Evolutionary conservation across 768 basidiomycete genomes (phyloP), one percentile per base, ranked within the genome.

Genomic region (Cystobasidium onofrii): DNA sequence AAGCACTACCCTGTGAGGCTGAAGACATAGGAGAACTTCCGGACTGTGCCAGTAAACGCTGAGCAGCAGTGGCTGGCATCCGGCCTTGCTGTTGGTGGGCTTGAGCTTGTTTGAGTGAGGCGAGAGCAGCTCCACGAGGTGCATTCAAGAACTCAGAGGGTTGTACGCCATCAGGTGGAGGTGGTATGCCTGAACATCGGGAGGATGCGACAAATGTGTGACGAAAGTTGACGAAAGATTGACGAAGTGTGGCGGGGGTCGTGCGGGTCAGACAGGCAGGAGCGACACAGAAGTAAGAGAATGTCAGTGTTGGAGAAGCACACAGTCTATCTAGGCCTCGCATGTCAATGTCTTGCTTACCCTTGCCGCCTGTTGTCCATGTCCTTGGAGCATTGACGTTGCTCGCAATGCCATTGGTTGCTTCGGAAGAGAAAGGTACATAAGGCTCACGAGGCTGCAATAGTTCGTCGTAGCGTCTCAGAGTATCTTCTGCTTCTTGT

Each of bases 401-500:
- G 65, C 29, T 20, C 39, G 39, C 23, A 25, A n/a, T 52, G 4
- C 41, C 39, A 31, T 31, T 41, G 27, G 50, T n/a, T 44, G 29
- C 25, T 13, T 31, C 50, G 43, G 43, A 10, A 13, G 43, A 43
- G 43, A 50, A 39, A 4, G 63, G 63, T 29, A 41, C 34, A 50
- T 67, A 67, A 20, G 65, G 65, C 27, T 67, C 65, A n/a, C 69
- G 50, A 55, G 69, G 69, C 55, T 71, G 50, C 6, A 71, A 44
- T 1, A 71, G 39, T 55, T 71, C 54, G 20, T 71, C 69, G 69
- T 71, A 71, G 10, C 55, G 2, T 54, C 54, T 29, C 20, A 71
- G 55, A 13, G 55, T 71, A 9, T 71, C 69, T 39, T 71, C 69
- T 36, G 54, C 33, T 27, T 71, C 54, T 60, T 71, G 69, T 27